Conservation (phyloP, 352 stramenopile species). For the Pythium guiyangense region DNA sequence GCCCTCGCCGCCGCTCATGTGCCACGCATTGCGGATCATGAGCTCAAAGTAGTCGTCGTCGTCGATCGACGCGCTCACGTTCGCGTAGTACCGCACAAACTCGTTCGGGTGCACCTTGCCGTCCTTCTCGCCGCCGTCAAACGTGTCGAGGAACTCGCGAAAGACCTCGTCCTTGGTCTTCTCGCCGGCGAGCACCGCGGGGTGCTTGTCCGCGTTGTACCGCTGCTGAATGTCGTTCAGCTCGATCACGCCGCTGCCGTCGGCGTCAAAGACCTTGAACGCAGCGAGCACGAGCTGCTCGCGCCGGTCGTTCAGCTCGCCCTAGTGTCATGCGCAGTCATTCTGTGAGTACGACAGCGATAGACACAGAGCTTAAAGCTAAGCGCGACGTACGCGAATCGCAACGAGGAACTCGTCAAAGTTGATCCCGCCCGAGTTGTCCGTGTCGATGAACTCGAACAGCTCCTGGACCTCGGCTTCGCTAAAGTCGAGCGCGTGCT, state of each 20-base stretch:
- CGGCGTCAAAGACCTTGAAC: constrained; percentile 67
- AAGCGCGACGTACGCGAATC: constrained; percentile 28
- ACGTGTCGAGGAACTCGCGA: constrained; percentile 32
- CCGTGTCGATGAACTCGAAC: constrained; percentile 81
- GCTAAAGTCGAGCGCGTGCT: constrained; percentile 56
- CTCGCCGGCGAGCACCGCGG: constrained; percentile 40
- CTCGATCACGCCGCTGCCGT: constrained; percentile 45
- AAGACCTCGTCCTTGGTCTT: constrained; percentile 28
- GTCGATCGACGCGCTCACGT: constrained; percentile 68
- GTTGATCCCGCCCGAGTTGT: constrained; percentile 73
- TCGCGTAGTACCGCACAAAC: constrained; percentile 70
- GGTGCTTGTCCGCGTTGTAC: constrained; percentile 53
- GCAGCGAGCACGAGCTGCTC: constrained; percentile 54
- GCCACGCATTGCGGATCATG: constrained; percentile 83
- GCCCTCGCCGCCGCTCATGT: constrained; percentile 62
- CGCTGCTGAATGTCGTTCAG: constrained; percentile 37
- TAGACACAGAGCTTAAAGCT: neutral
- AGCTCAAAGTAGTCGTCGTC: constrained; percentile 84
- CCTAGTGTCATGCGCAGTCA: constrained; percentile 9
- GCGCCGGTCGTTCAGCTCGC: constrained; percentile 37
- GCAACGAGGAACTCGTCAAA: constrained; percentile 67
- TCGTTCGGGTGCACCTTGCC: constrained; percentile 28
- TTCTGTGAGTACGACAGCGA: neutral
- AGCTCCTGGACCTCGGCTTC: constrained; percentile 57
- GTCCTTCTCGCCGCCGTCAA: constrained; percentile 30